Evolutionary conservation across 208 protist species (phyloP), one percentile per base, ranked within the genome.

Genomic region (Acanthamoeba lenticulata): DNA sequence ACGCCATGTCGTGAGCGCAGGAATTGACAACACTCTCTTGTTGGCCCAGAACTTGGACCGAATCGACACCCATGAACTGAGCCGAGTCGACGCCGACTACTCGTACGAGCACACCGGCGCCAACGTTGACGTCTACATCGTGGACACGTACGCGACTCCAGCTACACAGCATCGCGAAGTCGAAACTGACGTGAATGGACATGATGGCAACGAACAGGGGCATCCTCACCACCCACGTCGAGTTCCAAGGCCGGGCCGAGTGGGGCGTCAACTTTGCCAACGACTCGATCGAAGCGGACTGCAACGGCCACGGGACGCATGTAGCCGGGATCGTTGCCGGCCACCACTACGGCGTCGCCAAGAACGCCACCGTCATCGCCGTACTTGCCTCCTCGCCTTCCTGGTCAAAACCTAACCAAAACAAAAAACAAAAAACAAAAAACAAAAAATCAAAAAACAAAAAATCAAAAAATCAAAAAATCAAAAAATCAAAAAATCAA

Each of bases 231-330:
- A 88, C 32, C 19, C 62, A 94, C 90, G 32, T 47, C 29, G 67
- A 94, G 45, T 94, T 94, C 36, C 69, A 42, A 1, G 90, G 90
- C 42, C 29, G 90, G 24, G 65, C 69, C 52, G 69, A 89, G 29
- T 94, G 92, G 92, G 92, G 92, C 92, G 55, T 77, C 55, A 90
- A 94, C 42, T 49, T 67, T 62, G 94, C 15, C 36, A 86, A 94
- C 36, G 57, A 67, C 57, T 13, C 11, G 34, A 40, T 4, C n/a
- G 47, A 74, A 34, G 9, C 5, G 2, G 94, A 95, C 47, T 79
- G 91, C 40, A 89, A 95, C 92, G 94, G 94, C 29, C 94, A 95
- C 45, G 94, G 94, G 24, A 95, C 94, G 5, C 94, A 95, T 40
- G 92, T 89, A 9, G 79, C 92, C 15, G 74, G 91, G 40, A 94